phyloP scores from a whole-genome alignment of 768 basidiomycete species.

The Hericium coralloides region DNA sequence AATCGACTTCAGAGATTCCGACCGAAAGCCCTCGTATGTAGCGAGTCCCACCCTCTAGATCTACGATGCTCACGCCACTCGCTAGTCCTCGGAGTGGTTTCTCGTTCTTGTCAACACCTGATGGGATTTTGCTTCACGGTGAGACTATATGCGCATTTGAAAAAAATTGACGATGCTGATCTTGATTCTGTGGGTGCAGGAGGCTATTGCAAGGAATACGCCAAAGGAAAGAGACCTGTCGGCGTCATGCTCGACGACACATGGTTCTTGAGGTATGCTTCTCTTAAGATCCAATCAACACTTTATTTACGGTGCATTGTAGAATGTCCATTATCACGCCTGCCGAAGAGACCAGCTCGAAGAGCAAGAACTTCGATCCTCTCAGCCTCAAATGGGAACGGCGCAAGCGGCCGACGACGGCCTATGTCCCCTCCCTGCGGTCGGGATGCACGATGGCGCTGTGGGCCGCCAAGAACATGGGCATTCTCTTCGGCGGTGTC shows the following conservation, averaged over 20 bases:
- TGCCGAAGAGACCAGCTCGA: slow-evolving; percentile 11
- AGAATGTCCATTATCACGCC: slow-evolving; percentile 24
- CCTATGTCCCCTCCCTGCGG: slow-evolving; percentile 61
- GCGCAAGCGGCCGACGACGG: slow-evolving; percentile 61
- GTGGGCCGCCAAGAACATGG: slow-evolving; percentile 60
- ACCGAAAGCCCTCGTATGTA: slow-evolving; percentile 63
- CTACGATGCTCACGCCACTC: background rate
- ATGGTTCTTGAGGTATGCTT: slow-evolving; percentile 68
- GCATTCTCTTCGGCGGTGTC: slow-evolving; percentile 83
- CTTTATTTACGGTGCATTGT: background rate
- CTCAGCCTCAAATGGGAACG: slow-evolving; percentile 77
- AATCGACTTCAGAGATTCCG: slow-evolving; percentile 58
- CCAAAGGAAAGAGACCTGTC: slow-evolving; percentile 74
- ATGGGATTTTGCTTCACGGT: slow-evolving; percentile 80
- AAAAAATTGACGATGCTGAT: too few relatives aligned
- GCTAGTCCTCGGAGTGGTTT: slow-evolving; percentile 71
- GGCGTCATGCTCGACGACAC: slow-evolving; percentile 89
- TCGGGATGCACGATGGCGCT: slow-evolving; percentile 84
- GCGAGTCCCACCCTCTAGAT: background rate
- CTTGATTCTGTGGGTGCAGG: slow-evolving; percentile 31
- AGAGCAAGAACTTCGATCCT: slow-evolving; percentile 30
- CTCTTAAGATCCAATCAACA: background rate
- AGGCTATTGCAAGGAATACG: slow-evolving; percentile 87
- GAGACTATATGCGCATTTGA: slow-evolving; percentile 1
- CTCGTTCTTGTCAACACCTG: slow-evolving; percentile 69